phyloP scores from a whole-genome alignment of 1,284 basidiomycete species.

The Pseudozyma hubeiensis region DNA sequence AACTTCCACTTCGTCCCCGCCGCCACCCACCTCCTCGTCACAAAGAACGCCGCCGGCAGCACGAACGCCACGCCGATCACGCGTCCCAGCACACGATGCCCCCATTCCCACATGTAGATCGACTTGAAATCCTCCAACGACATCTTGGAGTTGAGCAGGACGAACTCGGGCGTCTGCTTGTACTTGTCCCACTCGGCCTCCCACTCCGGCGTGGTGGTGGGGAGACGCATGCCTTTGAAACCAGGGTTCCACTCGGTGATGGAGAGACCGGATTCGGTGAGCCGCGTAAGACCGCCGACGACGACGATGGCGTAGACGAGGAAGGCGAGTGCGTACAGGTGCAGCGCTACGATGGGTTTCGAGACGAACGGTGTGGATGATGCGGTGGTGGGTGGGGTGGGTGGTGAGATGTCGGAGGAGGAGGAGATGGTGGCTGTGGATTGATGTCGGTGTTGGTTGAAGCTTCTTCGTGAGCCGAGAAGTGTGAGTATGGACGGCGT shows the following conservation, averaged over 20 bases:
- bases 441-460: slow-evolving; percentile 13
- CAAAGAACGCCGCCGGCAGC: slow-evolving; percentile 61
- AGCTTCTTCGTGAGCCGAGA: neutral
- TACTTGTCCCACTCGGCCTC: slow-evolving; percentile 93
- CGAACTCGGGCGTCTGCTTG: slow-evolving; percentile 90
- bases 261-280: slow-evolving; percentile 96
- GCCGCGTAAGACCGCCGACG: slow-evolving; percentile 93
- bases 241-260: slow-evolving; percentile 97
- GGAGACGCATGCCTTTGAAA: slow-evolving; percentile 87
- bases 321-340: slow-evolving; percentile 84
- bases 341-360: slow-evolving; percentile 78
- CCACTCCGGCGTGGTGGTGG: slow-evolving; percentile 83
- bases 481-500: too few species aligned
- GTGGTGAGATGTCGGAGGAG: slow-evolving; percentile 1
- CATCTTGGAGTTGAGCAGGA: slow-evolving; percentile 82
- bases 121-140: slow-evolving; percentile 90
- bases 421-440: slow-evolving; percentile 9
- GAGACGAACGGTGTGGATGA: slow-evolving; percentile 71
- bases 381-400: neutral
- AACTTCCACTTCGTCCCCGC: slow-evolving; percentile 75
- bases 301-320: slow-evolving; percentile 92
- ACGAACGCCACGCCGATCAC: slow-evolving; percentile 78
- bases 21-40: slow-evolving; percentile 25
- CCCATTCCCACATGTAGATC: slow-evolving; percentile 99
- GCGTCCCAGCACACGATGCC: slow-evolving; percentile 91